Evolutionary conservation across 306 rosid genomes (phyloP), one percentile per base, ranked within the genome.

Genomic region (Neltuma alba): DNA sequence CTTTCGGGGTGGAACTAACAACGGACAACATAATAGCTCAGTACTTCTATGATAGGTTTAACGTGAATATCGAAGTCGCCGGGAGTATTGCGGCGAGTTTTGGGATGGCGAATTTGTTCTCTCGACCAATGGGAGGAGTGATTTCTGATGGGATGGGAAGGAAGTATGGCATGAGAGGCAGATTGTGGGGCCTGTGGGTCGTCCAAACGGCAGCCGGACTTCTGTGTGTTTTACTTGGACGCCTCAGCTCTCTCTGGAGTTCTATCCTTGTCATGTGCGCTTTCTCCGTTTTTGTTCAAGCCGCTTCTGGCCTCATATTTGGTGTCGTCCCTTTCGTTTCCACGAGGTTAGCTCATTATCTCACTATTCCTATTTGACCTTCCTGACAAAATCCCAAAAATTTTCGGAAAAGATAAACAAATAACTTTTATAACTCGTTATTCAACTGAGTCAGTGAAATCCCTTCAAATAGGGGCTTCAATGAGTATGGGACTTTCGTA

Each of bases 271-370:
- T 86, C 6, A 85, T 90, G 90, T 90, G 92, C 50, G 36, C 36
- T 5, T 88, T 90, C 28, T 88, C 89, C 0, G 27, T 81, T 7
- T 90, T 81, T 61, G 87, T 90, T 66, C 90, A 88, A 75, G 90
- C 91, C 5, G 89, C 91, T 27, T 54, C 84, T 20, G 91, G 90
- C 44, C 89, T 90, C 77, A 84, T 77, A 20, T 90, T 88, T 67
- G 94, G 90, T 0, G 89, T 86, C 9, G 92, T 90, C 45, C 92
- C 92, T 9, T 88, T 90, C 48, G 88, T 90, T 30, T 90, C 94
- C 48, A 70, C 65, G 33, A 86, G 94, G 94, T 89, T 9, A 52
- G 50, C 16, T 69, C 37, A 18, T 36, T 21, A n/a, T 40, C 14
- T 8, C 57, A 18, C 0, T 50, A 20, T 50, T 50, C 57, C 9